Evolutionary conservation across 2,329 filamentous ascomycete species (phyloP), one percentile per base, ranked within the genome.

Genomic region (Colletotrichum sp.): DNA sequence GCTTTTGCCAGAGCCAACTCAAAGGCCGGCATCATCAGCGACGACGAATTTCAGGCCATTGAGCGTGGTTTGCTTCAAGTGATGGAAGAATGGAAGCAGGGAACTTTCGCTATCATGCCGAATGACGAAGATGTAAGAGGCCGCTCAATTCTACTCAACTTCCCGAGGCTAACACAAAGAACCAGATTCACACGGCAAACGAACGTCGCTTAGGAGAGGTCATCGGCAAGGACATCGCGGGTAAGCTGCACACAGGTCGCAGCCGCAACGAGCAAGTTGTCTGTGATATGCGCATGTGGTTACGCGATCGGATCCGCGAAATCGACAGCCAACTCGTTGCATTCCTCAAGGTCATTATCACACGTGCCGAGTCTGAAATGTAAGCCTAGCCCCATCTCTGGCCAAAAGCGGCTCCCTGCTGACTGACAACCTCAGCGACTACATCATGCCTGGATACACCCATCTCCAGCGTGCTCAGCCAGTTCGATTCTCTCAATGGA

Each of bases 191-290:
- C 80, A 90, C 89, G 5, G 88, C 89, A 61, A 90, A 90, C 75
- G 89, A 91, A 83, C 89, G 90, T 70, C 88, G 90, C 25, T 82
- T 91, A 39, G 92, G 92, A 72, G 93, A 95, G 86, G 88, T 95
- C 77, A 93, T 95, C 74, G 92, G 93, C 78, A 94, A 92, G 81
- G 89, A 93, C 34, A 92, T 92, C 77, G 92, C 92, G 3, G 93
- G 93, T 9, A 95, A 95, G 86, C 88, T 95, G 72, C 93, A 95
- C 84, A 95, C 93, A 5, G 90, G 90, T 62, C 90, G 93, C 27
- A 93, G 91, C 83, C 88, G 93, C 77, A 95, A 95, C 80, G 93
- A 95, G 83, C 93, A 95, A 84, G 91, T 95, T 73, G 93, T 92
- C 32, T 94, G 92, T 32, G 93, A 94, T 79, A 93, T 95, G 91